Evolutionary conservation across 2,329 filamentous ascomycete genomes (phyloP).

Genomic region (Aspergillus amoenus): DNA sequence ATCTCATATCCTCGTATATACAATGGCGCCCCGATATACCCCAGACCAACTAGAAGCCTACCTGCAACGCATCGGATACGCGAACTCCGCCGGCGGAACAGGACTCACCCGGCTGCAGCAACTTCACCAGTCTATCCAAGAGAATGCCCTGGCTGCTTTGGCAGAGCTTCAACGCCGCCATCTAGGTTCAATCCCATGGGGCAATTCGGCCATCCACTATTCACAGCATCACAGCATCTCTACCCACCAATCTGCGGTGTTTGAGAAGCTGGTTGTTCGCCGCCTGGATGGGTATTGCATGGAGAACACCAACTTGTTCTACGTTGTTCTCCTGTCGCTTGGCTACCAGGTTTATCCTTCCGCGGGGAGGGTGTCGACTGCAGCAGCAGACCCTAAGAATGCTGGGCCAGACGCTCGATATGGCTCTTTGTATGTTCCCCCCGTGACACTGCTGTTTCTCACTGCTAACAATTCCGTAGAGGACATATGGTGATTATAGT

Average conservation of each 20-base stretch:
- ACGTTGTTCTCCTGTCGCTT: conserved; percentile 51
- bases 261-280: conserved; percentile 52
- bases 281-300: conserved; percentile 61
- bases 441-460: not conserved
- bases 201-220: conserved; percentile 58
- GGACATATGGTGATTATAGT: conserved; percentile 64
- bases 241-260: conserved; percentile 51
- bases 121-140: conserved; percentile 27
- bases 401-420: conserved; percentile 36
- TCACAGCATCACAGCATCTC: conserved; percentile 50
- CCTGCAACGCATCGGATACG: conserved; percentile 32
- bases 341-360: conserved; percentile 56
- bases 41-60: conserved; percentile 38
- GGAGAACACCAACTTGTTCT: conserved; percentile 58
- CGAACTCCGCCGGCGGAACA: conserved; percentile 13
- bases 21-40: conserved; percentile 28
- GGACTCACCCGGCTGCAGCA: conserved; percentile 24
- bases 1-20: not conserved
- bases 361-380: conserved; percentile 50
- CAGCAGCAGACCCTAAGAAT: conserved; percentile 26
- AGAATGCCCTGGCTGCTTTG: conserved; percentile 33
- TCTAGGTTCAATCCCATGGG: conserved; percentile 53
- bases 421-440: conserved; percentile 45
- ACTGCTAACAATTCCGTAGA: conserved; percentile 15
- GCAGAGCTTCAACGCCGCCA: conserved; percentile 43